Percentiles rank a stretch among this genome's conserved stretches.
Evolutionary conservation across 352 stramenopile species (phyloP).

Genomic region (Thraustotheca clavata): DNA sequence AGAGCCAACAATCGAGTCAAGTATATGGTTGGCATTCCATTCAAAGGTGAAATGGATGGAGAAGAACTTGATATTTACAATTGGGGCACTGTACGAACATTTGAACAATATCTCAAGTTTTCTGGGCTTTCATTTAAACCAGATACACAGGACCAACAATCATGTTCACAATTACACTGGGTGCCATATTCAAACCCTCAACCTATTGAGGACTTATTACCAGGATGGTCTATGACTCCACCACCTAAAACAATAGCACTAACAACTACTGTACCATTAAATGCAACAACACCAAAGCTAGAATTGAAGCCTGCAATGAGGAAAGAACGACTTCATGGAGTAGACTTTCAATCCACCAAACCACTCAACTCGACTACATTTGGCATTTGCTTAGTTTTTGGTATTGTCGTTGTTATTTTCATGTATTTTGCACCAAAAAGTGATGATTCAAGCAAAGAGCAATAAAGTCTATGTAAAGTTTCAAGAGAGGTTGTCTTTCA

Average conservation of each 20-base stretch:
- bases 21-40: conserved; percentile 40
- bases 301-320: no score
- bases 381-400: no score
- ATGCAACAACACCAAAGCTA: no score
- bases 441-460: no score
- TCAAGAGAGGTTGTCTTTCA: no score
- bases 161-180: conserved; percentile 61
- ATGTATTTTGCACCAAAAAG: no score
- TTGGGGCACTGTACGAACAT: conserved; percentile 44
- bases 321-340: no score
- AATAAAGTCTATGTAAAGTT: no score
- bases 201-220: conserved; percentile 30
- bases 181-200: conserved; percentile 49
- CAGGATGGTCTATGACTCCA: conserved; percentile 14
- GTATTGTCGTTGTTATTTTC: no score
- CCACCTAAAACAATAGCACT: neutral
- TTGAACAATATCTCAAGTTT: conserved; percentile 52
- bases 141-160: conserved; percentile 43
- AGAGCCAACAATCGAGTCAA: conserved; percentile 52
- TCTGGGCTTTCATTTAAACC: conserved; percentile 43
- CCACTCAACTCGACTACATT: no score
- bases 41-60: conserved; percentile 49
- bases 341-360: no score
- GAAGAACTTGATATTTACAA: conserved; percentile 53
- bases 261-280: neutral